Evolutionary conservation across 768 basidiomycete genomes (phyloP).

Genomic region (Sarcomyxa edulis): DNA sequence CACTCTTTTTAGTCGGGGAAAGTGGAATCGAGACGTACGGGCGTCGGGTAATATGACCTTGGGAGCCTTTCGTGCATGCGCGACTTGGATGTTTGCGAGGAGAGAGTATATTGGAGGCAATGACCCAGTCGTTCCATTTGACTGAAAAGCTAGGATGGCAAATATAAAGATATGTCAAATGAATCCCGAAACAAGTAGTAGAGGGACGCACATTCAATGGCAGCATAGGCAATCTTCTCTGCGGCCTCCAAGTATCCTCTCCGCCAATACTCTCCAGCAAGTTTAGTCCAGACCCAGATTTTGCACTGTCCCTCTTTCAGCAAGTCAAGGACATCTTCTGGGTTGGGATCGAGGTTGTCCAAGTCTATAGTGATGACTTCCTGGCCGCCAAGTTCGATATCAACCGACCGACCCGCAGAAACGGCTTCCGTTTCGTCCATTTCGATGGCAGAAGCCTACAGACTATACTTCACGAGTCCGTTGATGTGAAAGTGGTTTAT

Average conservation of each 20-base stretch:
- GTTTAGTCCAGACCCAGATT: slow-evolving; percentile 72
- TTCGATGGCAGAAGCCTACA: slow-evolving; percentile 8
- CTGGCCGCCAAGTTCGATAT: slow-evolving; percentile 76
- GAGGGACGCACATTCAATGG: slow-evolving; percentile 60
- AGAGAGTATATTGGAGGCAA: slow-evolving; percentile 75
- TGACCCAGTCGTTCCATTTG: slow-evolving; percentile 41
- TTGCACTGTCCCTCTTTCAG: slow-evolving; percentile 68
- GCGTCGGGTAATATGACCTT: slow-evolving; percentile 70
- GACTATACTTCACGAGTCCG: too few species aligned
- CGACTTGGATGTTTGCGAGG: slow-evolving; percentile 81
- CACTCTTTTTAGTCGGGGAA: not conserved
- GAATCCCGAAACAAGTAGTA: slow-evolving; percentile 1
- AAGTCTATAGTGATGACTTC: slow-evolving; percentile 90
- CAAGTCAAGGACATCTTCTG: slow-evolving; percentile 70
- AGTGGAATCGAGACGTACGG: slow-evolving; percentile 42
- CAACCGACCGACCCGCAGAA: slow-evolving; percentile 47
- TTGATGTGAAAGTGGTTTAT: too few species aligned
- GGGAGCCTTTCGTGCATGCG: slow-evolving; percentile 77
- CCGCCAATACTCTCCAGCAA: slow-evolving; percentile 88
- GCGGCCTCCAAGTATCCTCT: slow-evolving; percentile 71
- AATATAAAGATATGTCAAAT: slow-evolving; percentile 9
- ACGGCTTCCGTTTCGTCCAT: slow-evolving; percentile 29
- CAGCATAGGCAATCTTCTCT: slow-evolving; percentile 67
- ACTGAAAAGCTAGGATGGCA: slow-evolving; percentile 39
- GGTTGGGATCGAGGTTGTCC: slow-evolving; percentile 76